These are phyloP conservation scores for Diaporthe humulicola DNA, from an alignment of 2,329 filamentous ascomycete genomes.

Conservation along the genomic window DNA sequence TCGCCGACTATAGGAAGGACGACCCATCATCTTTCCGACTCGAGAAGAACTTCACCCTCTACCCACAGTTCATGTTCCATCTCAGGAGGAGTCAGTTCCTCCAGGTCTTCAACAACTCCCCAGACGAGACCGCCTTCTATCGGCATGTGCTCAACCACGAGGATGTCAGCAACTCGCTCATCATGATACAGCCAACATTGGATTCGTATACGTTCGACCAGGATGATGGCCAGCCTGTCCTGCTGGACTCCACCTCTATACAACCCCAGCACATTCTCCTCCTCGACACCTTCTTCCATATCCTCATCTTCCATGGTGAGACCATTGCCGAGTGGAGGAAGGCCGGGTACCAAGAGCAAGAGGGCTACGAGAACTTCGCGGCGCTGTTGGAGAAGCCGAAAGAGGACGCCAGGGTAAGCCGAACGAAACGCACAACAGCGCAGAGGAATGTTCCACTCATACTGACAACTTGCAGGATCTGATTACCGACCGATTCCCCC, in stretches of 20 bases:
- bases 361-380: conserved; percentile 97
- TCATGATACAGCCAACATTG: conserved; percentile 99
- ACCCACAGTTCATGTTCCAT: conserved; percentile 99
- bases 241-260: conserved; percentile 96
- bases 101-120: conserved; percentile 99
- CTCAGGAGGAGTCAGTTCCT: conserved; percentile 96
- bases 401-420: conserved; percentile 90
- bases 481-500: conserved; percentile 96
- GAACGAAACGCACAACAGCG: background rate
- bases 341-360: conserved; percentile 96
- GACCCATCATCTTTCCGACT: conserved; percentile 96
- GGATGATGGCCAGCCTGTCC: conserved; percentile 91
- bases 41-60: conserved; percentile 99
- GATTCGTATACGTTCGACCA: conserved; percentile 98
- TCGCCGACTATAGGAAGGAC: conserved; percentile 98
- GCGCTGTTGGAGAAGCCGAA: conserved; percentile 91
- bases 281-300: conserved; percentile 99
- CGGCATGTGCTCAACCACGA: conserved; percentile 97
- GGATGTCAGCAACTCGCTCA: conserved; percentile 93
- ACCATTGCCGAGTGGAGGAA: conserved; percentile 98
- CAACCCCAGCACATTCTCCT: conserved; percentile 94
- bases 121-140: conserved; percentile 99
- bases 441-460: background rate
- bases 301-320: conserved; percentile 98
- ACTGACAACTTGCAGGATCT: conserved; percentile 75